Conservation (phyloP, 257 asterid species). For the Ligustrum vulgare region DNA sequence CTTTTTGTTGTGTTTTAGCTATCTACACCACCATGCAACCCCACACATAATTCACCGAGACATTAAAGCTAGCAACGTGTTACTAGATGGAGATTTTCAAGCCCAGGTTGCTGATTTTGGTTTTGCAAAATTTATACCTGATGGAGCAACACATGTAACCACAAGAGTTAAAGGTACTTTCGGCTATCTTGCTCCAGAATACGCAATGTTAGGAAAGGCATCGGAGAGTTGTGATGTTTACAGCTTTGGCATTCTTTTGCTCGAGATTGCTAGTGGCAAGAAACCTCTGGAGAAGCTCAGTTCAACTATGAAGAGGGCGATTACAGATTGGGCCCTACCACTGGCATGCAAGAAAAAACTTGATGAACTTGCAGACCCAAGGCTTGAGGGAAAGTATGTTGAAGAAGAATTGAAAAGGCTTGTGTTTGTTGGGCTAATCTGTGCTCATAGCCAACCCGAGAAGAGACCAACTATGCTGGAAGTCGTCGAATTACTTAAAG, state of each 20-base stretch:
- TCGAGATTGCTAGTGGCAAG: conserved; percentile 88
- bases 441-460: conserved; percentile 61
- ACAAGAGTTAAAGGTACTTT: conserved; percentile 83
- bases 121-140: conserved; percentile 81
- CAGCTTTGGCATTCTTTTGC: conserved; percentile 90
- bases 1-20: conserved; percentile 42
- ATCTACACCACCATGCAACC: conserved; percentile 80
- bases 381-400: conserved; percentile 58
- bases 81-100: conserved; percentile 68
- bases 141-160: conserved; percentile 85
- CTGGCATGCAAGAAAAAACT: conserved; percentile 60
- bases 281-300: conserved; percentile 71
- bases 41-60: conserved; percentile 90
- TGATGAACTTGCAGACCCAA: conserved; percentile 65
- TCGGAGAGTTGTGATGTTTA: conserved; percentile 89
- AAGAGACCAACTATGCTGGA: conserved; percentile 83
- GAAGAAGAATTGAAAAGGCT: conserved; percentile 80
- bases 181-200: conserved; percentile 93
- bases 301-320: conserved; percentile 48
- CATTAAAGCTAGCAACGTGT: conserved; percentile 81
- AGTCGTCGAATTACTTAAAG: conserved; percentile 70
- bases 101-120: conserved; percentile 92
- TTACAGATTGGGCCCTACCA: conserved; percentile 85
- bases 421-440: conserved; percentile 62
- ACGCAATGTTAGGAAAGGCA: conserved; percentile 85